phyloP scores from a whole-genome alignment of 768 basidiomycete species.

The Coprinopsis cinerea region DNA sequence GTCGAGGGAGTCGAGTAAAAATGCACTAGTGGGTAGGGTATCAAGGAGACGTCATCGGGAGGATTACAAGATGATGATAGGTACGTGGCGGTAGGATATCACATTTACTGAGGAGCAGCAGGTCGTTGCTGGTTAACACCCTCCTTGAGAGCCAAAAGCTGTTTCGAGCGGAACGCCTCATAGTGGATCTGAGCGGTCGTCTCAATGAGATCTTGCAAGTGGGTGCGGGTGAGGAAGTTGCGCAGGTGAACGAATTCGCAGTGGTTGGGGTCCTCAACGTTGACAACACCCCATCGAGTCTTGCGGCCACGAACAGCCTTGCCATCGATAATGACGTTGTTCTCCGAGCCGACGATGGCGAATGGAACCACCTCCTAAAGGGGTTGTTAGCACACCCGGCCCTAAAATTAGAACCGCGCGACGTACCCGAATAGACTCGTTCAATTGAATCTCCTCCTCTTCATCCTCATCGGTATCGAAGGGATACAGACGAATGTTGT shows the following conservation, averaged over 20 bases:
- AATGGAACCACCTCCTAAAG: constrained; percentile 91
- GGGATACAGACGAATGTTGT: constrained; percentile 93
- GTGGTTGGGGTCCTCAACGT: constrained; percentile 93
- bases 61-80: not conserved
- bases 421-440: constrained; percentile 83
- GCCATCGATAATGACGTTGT: constrained; percentile 91
- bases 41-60: not conserved
- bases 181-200: constrained; percentile 99
- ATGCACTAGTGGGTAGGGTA: constrained; percentile 1
- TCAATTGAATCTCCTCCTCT: constrained; percentile 86
- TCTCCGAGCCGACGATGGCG: constrained; percentile 96
- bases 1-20: too few relatives aligned
- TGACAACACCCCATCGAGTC: constrained; percentile 98
- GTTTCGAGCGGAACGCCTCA: constrained; percentile 99
- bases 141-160: constrained; percentile 95
- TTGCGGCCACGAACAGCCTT: constrained; percentile 93
- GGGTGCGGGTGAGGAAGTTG: constrained; percentile 96
- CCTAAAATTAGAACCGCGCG: constrained; percentile 25
- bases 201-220: constrained; percentile 97
- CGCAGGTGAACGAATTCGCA: constrained; percentile 98
- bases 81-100: not conserved
- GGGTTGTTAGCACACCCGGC: not conserved
- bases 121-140: constrained; percentile 72
- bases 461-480: constrained; percentile 96
- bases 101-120: constrained; percentile 26